Base-by-base conservation (phyloP, 2,329 filamentous ascomycete genomes). In the Colletotrichum graminicola region DNA sequence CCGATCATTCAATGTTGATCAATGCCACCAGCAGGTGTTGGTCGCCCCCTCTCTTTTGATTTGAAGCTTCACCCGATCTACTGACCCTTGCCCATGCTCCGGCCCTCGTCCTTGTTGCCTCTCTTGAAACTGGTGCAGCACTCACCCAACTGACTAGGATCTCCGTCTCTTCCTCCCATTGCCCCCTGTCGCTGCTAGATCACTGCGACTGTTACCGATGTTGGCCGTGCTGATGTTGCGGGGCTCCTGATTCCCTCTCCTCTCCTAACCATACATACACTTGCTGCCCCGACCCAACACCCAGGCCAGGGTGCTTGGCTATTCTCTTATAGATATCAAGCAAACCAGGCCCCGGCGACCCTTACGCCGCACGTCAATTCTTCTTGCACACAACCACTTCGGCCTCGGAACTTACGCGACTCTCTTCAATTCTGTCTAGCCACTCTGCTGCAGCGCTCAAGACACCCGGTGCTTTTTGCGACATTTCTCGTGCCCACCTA, bases 81-180 rank as follows among this genome's bases (percentile, higher is more conserved):
- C 18, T 21, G 32, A 14, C 43, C 36, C 55, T 18, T 54, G 55
- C 43, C 66, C 66, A 57, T 64, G 60, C 61, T n/a, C n/a, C 26
- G 39, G 16, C 56, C 52, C 66, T 67, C 23, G 26, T 43, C 41
- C 41, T 43, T 54, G 34, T 59, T 54, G 49, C 51, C 66, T 41
- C 54, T 55, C 62, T 66, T 60, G 62, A 66, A 70, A 70, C 67
- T 43, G 55, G 67, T 62, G 47, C 62, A 66, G 21, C 62, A 66
- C 60, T 41, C 62, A 61, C 51, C 39, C 18, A 55, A 56, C 14
- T 34, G 45, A 54, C 49, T 4, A 63, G 47, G 47, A 26, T 63
- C 49, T 45, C 49, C 26, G 54, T 29, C 8, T 26, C 29, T 47
- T 29, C 21, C 43, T 26, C 23, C 16, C 2, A 51, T 47, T 39